phyloP scores from a whole-genome alignment of 495 filamentous ascomycete species.

The Tuber microsphaerosporum region DNA sequence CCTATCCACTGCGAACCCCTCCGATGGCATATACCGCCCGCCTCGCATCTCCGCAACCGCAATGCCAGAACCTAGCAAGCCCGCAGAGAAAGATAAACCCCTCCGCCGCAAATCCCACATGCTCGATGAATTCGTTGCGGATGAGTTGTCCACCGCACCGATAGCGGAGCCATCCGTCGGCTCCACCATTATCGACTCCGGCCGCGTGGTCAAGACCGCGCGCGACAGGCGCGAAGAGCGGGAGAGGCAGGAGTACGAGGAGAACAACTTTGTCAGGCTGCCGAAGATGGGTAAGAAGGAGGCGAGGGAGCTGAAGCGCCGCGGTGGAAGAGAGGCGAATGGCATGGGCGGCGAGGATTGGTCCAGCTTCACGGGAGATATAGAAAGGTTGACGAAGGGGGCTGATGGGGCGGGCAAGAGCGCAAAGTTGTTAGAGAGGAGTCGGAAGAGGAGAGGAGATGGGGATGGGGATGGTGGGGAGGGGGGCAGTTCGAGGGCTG shows the following conservation, averaged over 20 bases:
- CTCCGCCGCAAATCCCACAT: conserved; percentile 60
- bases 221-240: conserved; percentile 62
- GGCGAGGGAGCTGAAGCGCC: conserved; percentile 48
- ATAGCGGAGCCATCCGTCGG: conserved; percentile 76
- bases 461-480: conserved; percentile 15
- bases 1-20: background rate
- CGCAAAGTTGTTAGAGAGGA: conserved; percentile 57
- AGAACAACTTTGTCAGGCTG: conserved; percentile 75
- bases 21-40: conserved; percentile 67
- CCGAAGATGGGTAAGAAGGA: conserved; percentile 78
- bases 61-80: conserved; percentile 54
- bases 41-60: conserved; percentile 73
- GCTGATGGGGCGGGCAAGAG: conserved; percentile 46
- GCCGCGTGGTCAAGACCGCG: conserved; percentile 64
- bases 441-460: conserved; percentile 56
- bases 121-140: conserved; percentile 76
- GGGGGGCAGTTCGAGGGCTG: conserved; percentile 11
- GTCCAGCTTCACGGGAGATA: conserved; percentile 66
- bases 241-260: conserved; percentile 72
- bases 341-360: conserved; percentile 80
- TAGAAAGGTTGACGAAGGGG: conserved; percentile 64
- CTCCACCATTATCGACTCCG: conserved; percentile 65
- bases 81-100: conserved; percentile 43
- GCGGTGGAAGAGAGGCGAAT: conserved; percentile 48
- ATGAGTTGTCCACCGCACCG: conserved; percentile 70